Evolutionary conservation across 1,284 basidiomycete species (phyloP), one percentile per base, ranked within the genome.

Genomic region (Apiotrichum domesticum): DNA sequence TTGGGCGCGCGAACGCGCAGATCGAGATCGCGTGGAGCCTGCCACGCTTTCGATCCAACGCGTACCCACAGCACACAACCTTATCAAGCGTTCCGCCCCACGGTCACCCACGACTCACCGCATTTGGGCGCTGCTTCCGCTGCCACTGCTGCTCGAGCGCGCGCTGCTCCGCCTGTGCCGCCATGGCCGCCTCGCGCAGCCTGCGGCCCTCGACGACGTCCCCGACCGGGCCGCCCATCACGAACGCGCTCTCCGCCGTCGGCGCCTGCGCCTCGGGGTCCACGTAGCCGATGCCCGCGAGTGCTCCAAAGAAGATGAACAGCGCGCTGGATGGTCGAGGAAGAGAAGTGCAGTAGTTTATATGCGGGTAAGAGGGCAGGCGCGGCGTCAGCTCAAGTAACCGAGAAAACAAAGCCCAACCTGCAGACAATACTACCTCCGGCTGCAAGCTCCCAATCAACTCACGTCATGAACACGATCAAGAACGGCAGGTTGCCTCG

Each of bases 281-380:
- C 35, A 69, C 66, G 54, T 76, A 77, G 13, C 75, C 75, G 32
- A 75, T 59, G 2, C 75, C 75, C 1, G 72, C 66, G 11, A 77
- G 64, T 2, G 75, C 74, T 6, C 72, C 68, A 57, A 76, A 72
- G 67, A 77, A 77, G 48, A 74, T 59, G 48, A 73, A 62, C 21
- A 72, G 63, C 58, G 72, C 74, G 47, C 75, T 77, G 62, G 13
- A 39, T 21, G 21, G 21, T 21, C 21, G 21, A 21, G 21, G 21
- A 21, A 21, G 21, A 21, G 21, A 21, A 21, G 21, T 21, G 21
- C 21, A 21, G 21, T 21, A 21, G 21, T 21, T 21, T 21, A 21
- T 21, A 21, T 21, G 21, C 21, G 21, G 21, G 21, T 21, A 21
- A 21, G 21, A 21, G 21, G 21, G 21, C 21, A 21, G 21, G 21